These are phyloP conservation scores for Aureobasidium sp. DNA, from an alignment of 2,329 filamentous ascomycete species.

Conservation along the genomic window DNA sequence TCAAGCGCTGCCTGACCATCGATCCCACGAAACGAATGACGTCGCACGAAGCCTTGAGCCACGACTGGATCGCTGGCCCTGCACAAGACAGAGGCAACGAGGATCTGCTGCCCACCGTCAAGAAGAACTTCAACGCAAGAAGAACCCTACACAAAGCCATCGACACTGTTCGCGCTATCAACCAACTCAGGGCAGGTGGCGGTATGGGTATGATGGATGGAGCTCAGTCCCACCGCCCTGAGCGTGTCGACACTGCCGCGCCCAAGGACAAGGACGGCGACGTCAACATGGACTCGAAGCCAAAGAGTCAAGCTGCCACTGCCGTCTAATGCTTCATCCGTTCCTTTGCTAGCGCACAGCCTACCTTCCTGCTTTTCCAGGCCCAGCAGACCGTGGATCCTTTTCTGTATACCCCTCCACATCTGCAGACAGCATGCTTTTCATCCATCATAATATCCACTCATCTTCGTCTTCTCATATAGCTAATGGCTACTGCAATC, in stretches of 20 bases:
- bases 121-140: conserved; percentile 63
- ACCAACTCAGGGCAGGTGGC: conserved; percentile 55
- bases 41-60: conserved; percentile 65
- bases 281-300: conserved; percentile 32
- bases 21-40: conserved; percentile 84
- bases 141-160: conserved; percentile 59
- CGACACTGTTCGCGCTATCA: conserved; percentile 60
- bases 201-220: conserved; percentile 54
- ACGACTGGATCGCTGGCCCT: conserved; percentile 56
- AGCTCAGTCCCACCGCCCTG: conserved; percentile 48
- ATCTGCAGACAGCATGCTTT: background rate
- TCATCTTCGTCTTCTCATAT: background rate
- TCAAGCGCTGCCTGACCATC: conserved; percentile 82
- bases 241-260: conserved; percentile 21
- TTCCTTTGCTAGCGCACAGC: background rate
- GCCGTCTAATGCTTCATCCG: background rate
- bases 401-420: conserved; percentile 8
- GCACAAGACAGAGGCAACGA: conserved; percentile 39
- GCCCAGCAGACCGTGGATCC: background rate
- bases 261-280: conserved; percentile 21
- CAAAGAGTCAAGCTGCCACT: background rate
- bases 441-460: background rate
- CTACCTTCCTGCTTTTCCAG: background rate
- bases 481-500: background rate
- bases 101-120: conserved; percentile 56